Conservation (phyloP, 2,329 filamentous ascomycete genomes). For the Seiridium unicorne region DNA sequence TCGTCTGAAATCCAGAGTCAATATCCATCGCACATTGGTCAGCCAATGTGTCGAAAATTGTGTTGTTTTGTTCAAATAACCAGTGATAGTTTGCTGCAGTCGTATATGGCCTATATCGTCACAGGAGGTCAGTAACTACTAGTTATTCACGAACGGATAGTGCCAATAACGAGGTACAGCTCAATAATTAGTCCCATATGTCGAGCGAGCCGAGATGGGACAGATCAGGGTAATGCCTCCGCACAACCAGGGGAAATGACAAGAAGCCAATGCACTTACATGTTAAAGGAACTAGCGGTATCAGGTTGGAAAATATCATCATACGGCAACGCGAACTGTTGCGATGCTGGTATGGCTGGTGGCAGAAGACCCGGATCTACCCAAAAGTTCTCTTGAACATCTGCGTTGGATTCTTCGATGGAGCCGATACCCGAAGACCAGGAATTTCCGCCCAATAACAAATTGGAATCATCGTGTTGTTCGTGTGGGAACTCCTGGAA, state of each 20-base stretch:
- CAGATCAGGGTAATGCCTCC: too few species aligned
- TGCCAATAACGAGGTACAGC: too few species aligned
- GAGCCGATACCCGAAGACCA: neutral
- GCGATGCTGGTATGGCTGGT: constrained; percentile 19
- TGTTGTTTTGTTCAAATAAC: constrained; percentile 50
- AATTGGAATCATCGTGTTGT: constrained; percentile 14
- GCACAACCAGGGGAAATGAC: too few species aligned
- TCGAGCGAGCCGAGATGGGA: too few species aligned
- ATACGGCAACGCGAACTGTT: constrained; percentile 32
- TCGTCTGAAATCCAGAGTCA: neutral
- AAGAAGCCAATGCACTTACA: constrained; percentile 21
- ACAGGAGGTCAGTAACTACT: too few species aligned
- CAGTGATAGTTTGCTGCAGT: constrained; percentile 63
- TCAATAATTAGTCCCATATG: too few species aligned
- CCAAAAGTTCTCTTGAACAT: constrained; percentile 16
- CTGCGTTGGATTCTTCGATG: constrained; percentile 7
- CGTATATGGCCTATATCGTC: constrained; percentile 46
- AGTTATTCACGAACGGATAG: too few species aligned
- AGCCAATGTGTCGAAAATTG: neutral
- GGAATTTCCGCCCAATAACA: neutral
- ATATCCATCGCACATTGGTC: neutral
- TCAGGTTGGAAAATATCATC: constrained; percentile 59
- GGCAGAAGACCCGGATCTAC: constrained; percentile 22
- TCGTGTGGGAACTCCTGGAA: constrained; percentile 11
- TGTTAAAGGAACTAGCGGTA: constrained; percentile 63